Evolutionary conservation across 495 filamentous ascomycete species (phyloP), one percentile per base, ranked within the genome.

Genomic region (Glonium stellatum): DNA sequence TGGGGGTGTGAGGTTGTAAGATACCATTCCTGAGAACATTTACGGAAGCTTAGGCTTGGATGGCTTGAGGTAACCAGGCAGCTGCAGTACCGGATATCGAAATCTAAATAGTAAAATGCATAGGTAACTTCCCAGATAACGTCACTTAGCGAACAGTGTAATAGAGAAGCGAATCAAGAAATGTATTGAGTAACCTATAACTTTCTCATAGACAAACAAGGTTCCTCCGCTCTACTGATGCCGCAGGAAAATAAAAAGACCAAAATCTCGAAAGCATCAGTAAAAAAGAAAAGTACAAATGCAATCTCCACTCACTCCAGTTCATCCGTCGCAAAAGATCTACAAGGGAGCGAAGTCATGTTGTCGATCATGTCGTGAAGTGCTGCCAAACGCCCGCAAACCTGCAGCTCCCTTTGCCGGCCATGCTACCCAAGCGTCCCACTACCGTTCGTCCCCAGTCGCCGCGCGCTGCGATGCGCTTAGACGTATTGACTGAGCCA

Each of bases 401-500:
- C 48, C 48, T 51, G 48, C 48, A 25, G 21, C 48, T 51, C 48
- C 48, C 4, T 15, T 51, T 44, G 27, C 44, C 44, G 18, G 22
- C 18, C 22, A 18, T 51, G 48, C 21, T 51, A 23, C 23, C 13
- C 19, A 44, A 51, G 18, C 48, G 21, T 22, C 18, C 23, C 48
- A 15, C 48, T 51, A 23, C 25, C 23, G 13, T 25, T 27, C 48
- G 48, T 31, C 10, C 6, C 19, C 48, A 6, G 21, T 23, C 21
- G 1, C 44, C 48, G 15, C 18, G 19, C 12, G 23, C 13, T 13
- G 21, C 53, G 36, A 36, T 59, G 8, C 18, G 47, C 70, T 71
- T 82, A 88, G 66, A 89, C 85, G 62, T 89, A 89, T 72, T 89
- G 86, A 57, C 85, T 87, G 71, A 89, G 76, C 87, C 87, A 91